Evolutionary conservation across 352 stramenopile species (phyloP).

Genomic region (Detonula confervacea): DNA sequence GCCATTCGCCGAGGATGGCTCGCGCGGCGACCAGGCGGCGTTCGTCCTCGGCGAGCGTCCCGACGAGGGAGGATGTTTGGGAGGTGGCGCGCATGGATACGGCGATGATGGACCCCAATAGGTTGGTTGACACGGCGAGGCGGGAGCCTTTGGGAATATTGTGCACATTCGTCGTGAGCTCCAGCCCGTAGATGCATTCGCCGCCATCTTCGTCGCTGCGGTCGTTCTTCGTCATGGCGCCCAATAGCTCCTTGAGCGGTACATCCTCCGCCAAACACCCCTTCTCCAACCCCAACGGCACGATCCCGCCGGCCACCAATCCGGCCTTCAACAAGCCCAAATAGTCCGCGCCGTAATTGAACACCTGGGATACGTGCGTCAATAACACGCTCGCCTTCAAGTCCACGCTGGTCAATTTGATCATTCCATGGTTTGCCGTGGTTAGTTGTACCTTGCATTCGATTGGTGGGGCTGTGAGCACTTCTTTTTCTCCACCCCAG

Average conservation of each 20-base stretch:
- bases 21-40: constrained; percentile 61
- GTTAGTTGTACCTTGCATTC: constrained; percentile 53
- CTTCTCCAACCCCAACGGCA: constrained; percentile 59
- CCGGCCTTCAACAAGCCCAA: constrained; percentile 66
- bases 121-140: constrained; percentile 70
- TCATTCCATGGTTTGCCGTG: constrained; percentile 50
- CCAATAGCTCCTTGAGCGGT: constrained; percentile 29
- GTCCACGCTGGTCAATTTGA: constrained; percentile 65
- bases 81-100: constrained; percentile 64
- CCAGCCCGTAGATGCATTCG: constrained; percentile 46
- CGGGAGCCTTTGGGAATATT: constrained; percentile 75
- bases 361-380: constrained; percentile 65
- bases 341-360: constrained; percentile 68
- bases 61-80: constrained; percentile 52
- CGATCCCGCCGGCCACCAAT: constrained; percentile 68
- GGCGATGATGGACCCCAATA: constrained; percentile 68
- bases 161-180: constrained; percentile 63
- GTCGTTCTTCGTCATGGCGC: constrained; percentile 47
- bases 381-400: constrained; percentile 54
- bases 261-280: constrained; percentile 21
- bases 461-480: constrained; percentile 50
- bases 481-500: too few species aligned
- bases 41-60: constrained; percentile 56
- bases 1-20: constrained; percentile 73
- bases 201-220: not conserved